These are phyloP conservation scores for Ophiostoma perfectum DNA, from an alignment of 2,329 filamentous ascomycete species.

Conservation along the genomic window DNA sequence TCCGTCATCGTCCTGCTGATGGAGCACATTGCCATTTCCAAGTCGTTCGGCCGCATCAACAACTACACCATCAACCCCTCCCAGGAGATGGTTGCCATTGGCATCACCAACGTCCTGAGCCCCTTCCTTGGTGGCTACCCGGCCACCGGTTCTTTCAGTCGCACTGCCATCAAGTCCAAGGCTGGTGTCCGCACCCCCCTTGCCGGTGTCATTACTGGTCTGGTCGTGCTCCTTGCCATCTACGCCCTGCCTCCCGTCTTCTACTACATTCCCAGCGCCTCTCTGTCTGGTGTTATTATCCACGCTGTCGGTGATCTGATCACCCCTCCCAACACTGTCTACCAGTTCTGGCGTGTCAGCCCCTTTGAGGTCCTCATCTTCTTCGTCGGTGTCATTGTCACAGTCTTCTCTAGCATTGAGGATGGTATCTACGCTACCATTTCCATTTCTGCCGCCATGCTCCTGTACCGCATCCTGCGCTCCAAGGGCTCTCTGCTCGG, in stretches of 20 bases:
- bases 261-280: slow-evolving; percentile 71
- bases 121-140: slow-evolving; percentile 92
- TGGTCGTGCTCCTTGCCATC: slow-evolving; percentile 69
- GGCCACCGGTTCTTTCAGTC: slow-evolving; percentile 67
- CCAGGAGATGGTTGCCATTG: slow-evolving; percentile 93
- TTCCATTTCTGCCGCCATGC: slow-evolving; percentile 65
- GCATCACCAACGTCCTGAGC: slow-evolving; percentile 81
- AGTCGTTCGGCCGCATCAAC: slow-evolving; percentile 96
- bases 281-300: slow-evolving; percentile 71
- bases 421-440: slow-evolving; percentile 89
- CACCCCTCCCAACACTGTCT: slow-evolving; percentile 83
- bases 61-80: slow-evolving; percentile 97
- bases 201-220: slow-evolving; percentile 70
- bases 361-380: slow-evolving; percentile 89
- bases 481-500: slow-evolving; percentile 81
- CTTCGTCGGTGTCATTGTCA: slow-evolving; percentile 86
- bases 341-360: slow-evolving; percentile 92
- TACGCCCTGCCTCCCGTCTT: slow-evolving; percentile 74
- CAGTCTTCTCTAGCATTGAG: slow-evolving; percentile 82
- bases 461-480: slow-evolving; percentile 78
- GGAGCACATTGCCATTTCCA: slow-evolving; percentile 96
- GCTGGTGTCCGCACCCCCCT: slow-evolving; percentile 75
- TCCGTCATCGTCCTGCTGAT: slow-evolving; percentile 89
- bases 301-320: slow-evolving; percentile 80
- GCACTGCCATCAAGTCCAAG: slow-evolving; percentile 79